Percentiles rank a stretch among this genome's conserved stretches.
These are phyloP conservation scores for Papiliotrema flavescens DNA, from an alignment of 1,284 basidiomycete genomes.

Conservation along the genomic window DNA sequence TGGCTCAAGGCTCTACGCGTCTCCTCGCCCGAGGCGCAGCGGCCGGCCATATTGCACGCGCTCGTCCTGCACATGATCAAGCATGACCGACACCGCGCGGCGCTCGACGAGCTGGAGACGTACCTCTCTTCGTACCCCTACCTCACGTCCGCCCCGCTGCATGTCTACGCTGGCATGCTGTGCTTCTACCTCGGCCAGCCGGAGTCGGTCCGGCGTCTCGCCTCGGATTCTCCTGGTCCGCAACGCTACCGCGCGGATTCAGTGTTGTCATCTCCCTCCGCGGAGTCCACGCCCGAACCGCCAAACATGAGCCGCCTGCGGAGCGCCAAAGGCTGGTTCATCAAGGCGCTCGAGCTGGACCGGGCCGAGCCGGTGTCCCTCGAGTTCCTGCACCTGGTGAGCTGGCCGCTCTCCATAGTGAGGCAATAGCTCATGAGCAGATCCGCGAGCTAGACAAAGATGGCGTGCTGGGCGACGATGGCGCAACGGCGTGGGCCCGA, in stretches of 20 bases:
- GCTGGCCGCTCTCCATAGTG: background rate
- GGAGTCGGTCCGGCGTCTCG: slow-evolving; percentile 4
- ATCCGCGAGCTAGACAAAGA: slow-evolving; percentile 9
- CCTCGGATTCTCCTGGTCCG: too few species aligned
- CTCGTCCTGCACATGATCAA: slow-evolving; percentile 65
- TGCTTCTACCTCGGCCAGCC: slow-evolving; percentile 55
- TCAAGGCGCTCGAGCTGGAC: slow-evolving; percentile 31
- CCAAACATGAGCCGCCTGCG: slow-evolving; percentile 17
- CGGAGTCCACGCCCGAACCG: background rate
- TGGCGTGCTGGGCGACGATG: too few species aligned
- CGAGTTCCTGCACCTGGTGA: slow-evolving; percentile 32
- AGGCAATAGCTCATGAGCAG: background rate
- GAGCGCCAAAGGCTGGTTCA: slow-evolving; percentile 32
- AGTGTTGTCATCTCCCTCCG: too few species aligned
- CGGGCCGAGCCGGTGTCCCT: slow-evolving; percentile 23
- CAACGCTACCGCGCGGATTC: too few species aligned
- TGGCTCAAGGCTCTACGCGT: slow-evolving; percentile 33
- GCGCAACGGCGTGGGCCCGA: too few species aligned
- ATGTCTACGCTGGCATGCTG: slow-evolving; percentile 75
- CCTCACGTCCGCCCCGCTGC: slow-evolving; percentile 70
- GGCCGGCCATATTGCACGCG: slow-evolving; percentile 69
- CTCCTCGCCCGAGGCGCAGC: slow-evolving; percentile 52
- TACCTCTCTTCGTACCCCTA: slow-evolving; percentile 81
- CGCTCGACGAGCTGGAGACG: slow-evolving; percentile 80
- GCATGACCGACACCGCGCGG: slow-evolving; percentile 59